Evolutionary conservation across 805 yeast genomes (phyloP), one percentile per base, ranked within the genome.

Genomic region (Lipomyces yamadae): DNA sequence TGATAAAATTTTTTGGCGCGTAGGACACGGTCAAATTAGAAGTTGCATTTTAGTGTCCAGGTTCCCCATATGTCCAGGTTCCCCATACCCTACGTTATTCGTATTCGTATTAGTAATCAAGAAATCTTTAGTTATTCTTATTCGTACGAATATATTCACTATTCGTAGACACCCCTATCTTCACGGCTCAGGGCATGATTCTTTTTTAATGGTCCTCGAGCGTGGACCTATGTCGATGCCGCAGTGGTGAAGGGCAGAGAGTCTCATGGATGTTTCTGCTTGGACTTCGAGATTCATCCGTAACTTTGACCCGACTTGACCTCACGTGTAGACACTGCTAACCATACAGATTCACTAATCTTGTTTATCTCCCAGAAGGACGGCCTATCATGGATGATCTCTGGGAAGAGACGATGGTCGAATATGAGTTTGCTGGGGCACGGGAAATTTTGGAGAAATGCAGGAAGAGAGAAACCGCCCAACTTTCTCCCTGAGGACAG

Each of bases 11-110:
- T 32, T 30, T 33, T 32, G 56, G 6, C 34, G 56, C 56, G 37
- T 2, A 33, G 57, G 57, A 54, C 54, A 50, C n/a, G 54, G 54
- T 50, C 54, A 50, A 50, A 24, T 50, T 15, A 50, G 54, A 11
- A 6, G 54, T 13, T 50, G n/a, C 13, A 50, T 18, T 50, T 50
- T 50, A 50, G 54, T 50, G 32, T 18, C 54, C 54, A 15, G 33
- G 32, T 10, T 50, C 54, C 54, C 54, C 45, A 39, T 39, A 39
- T 39, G 10, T 11, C 45, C 10, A 39, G n/a, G n/a, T 7, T 35
- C 39, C 39, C 39, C 53, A 48, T 48, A 48, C 53, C 18, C 13
- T 15, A 48, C 53, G 53, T 48, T 48, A 48, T n/a, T n/a, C n/a
- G n/a, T n/a, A n/a, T n/a, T n/a, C n/a, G n/a, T n/a, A n/a, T n/a